Percentiles rank a stretch among this genome's conserved stretches.
Evolutionary conservation across 2,329 filamentous ascomycete genomes (phyloP).

Genomic region (Monilinia aucupariae): DNA sequence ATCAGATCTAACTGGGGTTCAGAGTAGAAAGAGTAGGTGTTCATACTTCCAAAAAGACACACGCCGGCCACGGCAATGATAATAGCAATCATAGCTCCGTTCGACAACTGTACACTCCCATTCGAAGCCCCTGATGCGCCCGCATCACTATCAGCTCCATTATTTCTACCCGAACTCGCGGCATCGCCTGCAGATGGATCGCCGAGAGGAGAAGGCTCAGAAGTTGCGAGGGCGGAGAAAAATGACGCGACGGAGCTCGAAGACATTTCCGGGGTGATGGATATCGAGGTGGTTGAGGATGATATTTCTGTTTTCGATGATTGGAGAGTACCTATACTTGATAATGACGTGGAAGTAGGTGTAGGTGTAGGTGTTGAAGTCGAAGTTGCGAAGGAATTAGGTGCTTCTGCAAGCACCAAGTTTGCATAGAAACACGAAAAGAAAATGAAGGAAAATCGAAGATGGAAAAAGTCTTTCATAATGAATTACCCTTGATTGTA

Average conservation of each 20-base stretch:
- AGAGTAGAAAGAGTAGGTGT: neutral
- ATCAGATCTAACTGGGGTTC: neutral
- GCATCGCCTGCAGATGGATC: conserved; percentile 32
- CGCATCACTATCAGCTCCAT: conserved; percentile 46
- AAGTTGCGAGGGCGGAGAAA: conserved; percentile 31
- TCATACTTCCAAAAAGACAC: conserved; percentile 63
- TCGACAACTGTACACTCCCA: conserved; percentile 58
- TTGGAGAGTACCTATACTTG: neutral
- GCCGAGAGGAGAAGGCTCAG: conserved; percentile 31
- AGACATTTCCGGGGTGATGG: conserved; percentile 34
- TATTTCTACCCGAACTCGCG: conserved; percentile 36
- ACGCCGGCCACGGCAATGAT: conserved; percentile 65
- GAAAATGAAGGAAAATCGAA: conserved; percentile 25
- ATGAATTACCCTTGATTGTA: neutral
- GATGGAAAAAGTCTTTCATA: neutral
- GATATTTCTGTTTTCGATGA: conserved; percentile 18
- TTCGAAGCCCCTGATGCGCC: conserved; percentile 61
- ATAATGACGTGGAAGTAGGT: neutral
- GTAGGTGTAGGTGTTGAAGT: neutral
- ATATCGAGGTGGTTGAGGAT: conserved; percentile 23
- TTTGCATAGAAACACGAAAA: conserved; percentile 22
- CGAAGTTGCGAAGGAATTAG: conserved; percentile 16
- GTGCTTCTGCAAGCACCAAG: conserved; percentile 21
- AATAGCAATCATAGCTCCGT: conserved; percentile 67
- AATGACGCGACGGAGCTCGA: conserved; percentile 32